Conservation (phyloP, 2,329 filamentous ascomycete species). For the Cercospora janseana region DNA sequence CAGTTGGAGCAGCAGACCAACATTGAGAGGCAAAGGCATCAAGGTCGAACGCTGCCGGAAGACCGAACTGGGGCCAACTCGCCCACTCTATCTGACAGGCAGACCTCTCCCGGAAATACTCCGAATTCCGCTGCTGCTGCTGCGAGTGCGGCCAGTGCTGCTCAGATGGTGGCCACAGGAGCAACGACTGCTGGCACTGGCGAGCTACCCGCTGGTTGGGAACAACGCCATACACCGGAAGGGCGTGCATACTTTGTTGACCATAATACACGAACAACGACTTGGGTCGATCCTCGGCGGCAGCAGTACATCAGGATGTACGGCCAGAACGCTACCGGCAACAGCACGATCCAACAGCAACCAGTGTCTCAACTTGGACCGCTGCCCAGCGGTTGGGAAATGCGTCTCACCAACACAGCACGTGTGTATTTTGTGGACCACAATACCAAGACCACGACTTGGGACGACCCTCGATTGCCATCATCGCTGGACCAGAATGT, state of each 20-base stretch:
- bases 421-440: constrained; percentile 98
- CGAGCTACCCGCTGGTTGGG: constrained; percentile 93
- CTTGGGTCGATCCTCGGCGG: constrained; percentile 94
- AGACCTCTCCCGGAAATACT: constrained; percentile 37
- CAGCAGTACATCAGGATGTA: constrained; percentile 99
- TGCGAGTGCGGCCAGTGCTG: constrained; percentile 53
- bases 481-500: constrained; percentile 97
- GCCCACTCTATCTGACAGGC: constrained; percentile 61
- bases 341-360: constrained; percentile 91
- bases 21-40: constrained; percentile 87
- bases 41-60: constrained; percentile 92
- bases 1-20: constrained; percentile 89
- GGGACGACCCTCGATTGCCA: constrained; percentile 93
- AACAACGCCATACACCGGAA: constrained; percentile 92
- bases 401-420: constrained; percentile 97
- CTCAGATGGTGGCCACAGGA: constrained; percentile 91
- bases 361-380: constrained; percentile 95
- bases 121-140: constrained; percentile 33
- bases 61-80: constrained; percentile 93
- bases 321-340: constrained; percentile 71
- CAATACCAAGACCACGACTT: constrained; percentile 99
- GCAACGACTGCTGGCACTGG: constrained; percentile 92
- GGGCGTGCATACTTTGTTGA: constrained; percentile 96
- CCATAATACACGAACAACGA: constrained; percentile 96
- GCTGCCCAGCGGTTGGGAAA: constrained; percentile 96